phyloP scores from a whole-genome alignment of 1,284 basidiomycete species.

The Moesziomyces antarcticus region DNA sequence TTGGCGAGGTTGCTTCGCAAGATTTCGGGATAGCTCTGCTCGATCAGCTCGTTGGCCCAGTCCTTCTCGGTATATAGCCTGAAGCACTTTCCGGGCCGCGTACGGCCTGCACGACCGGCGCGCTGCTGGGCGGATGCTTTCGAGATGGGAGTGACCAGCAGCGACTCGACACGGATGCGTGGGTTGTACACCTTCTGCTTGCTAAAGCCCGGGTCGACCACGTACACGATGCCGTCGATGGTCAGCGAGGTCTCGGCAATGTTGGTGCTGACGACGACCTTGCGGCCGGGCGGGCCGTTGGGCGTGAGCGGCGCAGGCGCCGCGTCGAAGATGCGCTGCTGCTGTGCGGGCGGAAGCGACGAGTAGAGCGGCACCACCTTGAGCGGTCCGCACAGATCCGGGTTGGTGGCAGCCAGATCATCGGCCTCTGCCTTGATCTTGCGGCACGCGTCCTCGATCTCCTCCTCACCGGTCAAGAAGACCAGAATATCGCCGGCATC shows the following conservation, averaged over 20 bases:
- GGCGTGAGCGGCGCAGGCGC: slow-evolving; percentile 76
- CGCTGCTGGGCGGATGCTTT: slow-evolving; percentile 96
- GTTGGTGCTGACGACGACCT: slow-evolving; percentile 95
- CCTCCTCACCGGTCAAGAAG: slow-evolving; percentile 97
- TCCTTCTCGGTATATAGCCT: slow-evolving; percentile 96
- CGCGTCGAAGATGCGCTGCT: slow-evolving; percentile 93
- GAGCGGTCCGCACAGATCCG: slow-evolving; percentile 74
- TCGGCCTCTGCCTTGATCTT: slow-evolving; percentile 84
- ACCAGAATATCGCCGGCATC: slow-evolving; percentile 91
- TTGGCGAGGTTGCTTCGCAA: slow-evolving; percentile 85
- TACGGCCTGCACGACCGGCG: slow-evolving; percentile 94
- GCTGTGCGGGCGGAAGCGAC: slow-evolving; percentile 88
- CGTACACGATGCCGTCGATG: slow-evolving; percentile 98
- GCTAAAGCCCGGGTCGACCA: slow-evolving; percentile 96
- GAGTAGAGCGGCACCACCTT: slow-evolving; percentile 92
- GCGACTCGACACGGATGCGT: slow-evolving; percentile 91
- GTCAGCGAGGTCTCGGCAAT: slow-evolving; percentile 98
- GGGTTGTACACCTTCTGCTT: slow-evolving; percentile 99
- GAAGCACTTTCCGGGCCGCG: slow-evolving; percentile 96
- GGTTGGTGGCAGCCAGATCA: slow-evolving; percentile 57
- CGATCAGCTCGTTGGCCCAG: slow-evolving; percentile 85
- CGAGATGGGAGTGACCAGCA: slow-evolving; percentile 93
- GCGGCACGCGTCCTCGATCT: slow-evolving; percentile 95
- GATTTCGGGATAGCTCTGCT: slow-evolving; percentile 97
- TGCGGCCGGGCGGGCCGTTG: slow-evolving; percentile 85